These are phyloP conservation scores for Tuber borchii DNA, from an alignment of 495 filamentous ascomycete species.

Conservation along the genomic window DNA sequence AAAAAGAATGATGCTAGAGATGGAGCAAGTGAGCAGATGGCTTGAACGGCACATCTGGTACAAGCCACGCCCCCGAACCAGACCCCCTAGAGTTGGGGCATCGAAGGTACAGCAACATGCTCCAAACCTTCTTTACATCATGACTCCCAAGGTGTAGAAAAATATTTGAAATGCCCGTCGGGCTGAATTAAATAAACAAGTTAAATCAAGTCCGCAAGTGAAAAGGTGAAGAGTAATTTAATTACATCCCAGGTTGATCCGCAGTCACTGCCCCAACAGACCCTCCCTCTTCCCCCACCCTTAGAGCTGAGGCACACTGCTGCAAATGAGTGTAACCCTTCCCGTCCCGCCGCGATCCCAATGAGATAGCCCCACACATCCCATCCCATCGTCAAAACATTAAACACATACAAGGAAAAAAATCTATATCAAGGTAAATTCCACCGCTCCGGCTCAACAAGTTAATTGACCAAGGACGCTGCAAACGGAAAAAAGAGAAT, in stretches of 20 bases:
- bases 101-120: background rate
- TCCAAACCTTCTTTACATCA: background rate
- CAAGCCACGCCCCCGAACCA: background rate
- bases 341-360: background rate
- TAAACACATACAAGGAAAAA: background rate
- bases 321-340: background rate
- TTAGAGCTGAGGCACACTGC: background rate
- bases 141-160: background rate
- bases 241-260: background rate
- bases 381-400: background rate
- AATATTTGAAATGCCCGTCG: background rate
- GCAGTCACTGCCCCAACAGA: background rate
- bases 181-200: background rate
- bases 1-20: constrained; percentile 45
- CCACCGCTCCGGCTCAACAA: background rate
- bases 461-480: background rate
- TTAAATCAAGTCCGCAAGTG: background rate
- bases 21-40: background rate
- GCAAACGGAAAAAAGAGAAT: background rate
- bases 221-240: background rate
- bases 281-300: background rate
- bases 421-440: background rate
- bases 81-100: background rate
- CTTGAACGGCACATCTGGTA: background rate
- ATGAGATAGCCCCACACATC: background rate